phyloP scores from a whole-genome alignment of 108 stramenopile genomes.

The Pseudonitzschia pungens region DNA sequence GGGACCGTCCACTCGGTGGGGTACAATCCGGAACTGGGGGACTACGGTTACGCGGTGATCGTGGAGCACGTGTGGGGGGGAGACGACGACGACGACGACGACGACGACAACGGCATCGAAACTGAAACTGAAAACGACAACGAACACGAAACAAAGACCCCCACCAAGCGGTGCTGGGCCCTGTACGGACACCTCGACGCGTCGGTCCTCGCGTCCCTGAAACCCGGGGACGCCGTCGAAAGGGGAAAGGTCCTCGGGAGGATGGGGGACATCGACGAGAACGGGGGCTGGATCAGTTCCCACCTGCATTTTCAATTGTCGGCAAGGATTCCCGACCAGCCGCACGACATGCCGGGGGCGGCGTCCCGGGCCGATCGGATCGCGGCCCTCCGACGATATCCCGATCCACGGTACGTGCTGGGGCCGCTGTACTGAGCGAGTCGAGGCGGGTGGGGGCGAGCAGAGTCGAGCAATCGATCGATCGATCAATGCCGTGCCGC shows the following conservation, averaged over 20 bases:
- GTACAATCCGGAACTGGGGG: constrained; percentile 75
- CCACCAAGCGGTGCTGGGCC: constrained; percentile 55
- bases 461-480: no score
- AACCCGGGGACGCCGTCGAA: constrained; percentile 26
- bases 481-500: no score
- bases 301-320: constrained; percentile 79
- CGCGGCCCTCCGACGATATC: constrained; percentile 56
- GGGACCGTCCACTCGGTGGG: constrained; percentile 73
- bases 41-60: constrained; percentile 83
- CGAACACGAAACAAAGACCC: no score
- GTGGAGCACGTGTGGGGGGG: constrained; percentile 57
- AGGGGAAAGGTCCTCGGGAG: constrained; percentile 58
- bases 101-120: no score
- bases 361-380: constrained; percentile 53
- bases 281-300: constrained; percentile 78
- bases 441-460: no score
- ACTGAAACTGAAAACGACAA: no score
- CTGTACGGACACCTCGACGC: constrained; percentile 80
- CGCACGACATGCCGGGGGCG: constrained; percentile 81
- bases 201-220: constrained; percentile 16
- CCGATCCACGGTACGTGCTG: constrained; percentile 69
- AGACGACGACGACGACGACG: not conserved
- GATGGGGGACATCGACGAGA: constrained; percentile 73
- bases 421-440: constrained; percentile 62
- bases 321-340: constrained; percentile 42